phyloP scores from a whole-genome alignment of 305 asterid genomes.

The Fraxinus greggii region DNA sequence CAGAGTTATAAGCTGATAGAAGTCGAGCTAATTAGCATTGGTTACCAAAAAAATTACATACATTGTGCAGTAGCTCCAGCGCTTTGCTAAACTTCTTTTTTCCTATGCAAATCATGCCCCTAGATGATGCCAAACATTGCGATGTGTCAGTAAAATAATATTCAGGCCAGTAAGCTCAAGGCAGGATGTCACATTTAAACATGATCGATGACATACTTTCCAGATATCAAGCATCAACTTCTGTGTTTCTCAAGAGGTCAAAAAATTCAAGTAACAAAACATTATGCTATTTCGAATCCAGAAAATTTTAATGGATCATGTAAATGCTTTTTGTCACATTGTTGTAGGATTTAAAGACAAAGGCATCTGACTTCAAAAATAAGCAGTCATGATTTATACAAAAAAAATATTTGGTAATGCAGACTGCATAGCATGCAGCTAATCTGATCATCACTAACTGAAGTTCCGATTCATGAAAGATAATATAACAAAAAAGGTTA shows the following conservation, averaged over 20 bases:
- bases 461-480: background rate
- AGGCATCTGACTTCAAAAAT: conserved; percentile 10
- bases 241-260: background rate
- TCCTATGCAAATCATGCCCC: conserved; percentile 96
- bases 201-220: background rate
- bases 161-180: conserved; percentile 12
- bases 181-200: background rate
- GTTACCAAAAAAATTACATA: conserved; percentile 27
- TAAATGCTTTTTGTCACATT: background rate
- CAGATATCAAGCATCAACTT: background rate
- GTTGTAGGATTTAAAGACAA: conserved; percentile 18
- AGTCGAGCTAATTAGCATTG: background rate
- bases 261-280: background rate
- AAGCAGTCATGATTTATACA: background rate
- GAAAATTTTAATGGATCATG: background rate
- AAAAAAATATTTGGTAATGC: background rate
- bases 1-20: background rate
- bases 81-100: conserved; percentile 80
- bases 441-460: background rate
- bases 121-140: conserved; percentile 32
- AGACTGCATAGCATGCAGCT: background rate
- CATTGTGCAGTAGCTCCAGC: conserved; percentile 84
- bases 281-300: background rate
- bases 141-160: conserved; percentile 22
- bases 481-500: background rate